phyloP scores from a whole-genome alignment of 805 yeast species.

The Hanseniaspora singularis region DNA sequence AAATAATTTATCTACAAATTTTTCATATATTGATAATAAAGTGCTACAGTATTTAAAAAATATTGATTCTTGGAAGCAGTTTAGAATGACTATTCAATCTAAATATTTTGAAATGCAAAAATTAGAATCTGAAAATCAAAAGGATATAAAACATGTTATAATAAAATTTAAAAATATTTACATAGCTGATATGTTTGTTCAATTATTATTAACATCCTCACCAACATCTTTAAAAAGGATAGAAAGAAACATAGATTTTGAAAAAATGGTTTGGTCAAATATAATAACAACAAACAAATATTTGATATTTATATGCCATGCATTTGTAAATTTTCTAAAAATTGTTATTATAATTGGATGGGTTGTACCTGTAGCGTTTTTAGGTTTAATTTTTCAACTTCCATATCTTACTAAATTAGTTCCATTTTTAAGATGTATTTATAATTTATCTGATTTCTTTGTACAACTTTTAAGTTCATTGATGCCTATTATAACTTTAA shows the following conservation, averaged over 20 bases:
- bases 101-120: background rate
- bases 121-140: constrained; percentile 19
- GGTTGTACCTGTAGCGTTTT: constrained; percentile 74
- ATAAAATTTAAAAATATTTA: constrained; percentile 46
- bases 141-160: constrained; percentile 37
- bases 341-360: constrained; percentile 48
- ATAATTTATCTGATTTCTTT: background rate
- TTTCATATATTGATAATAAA: too few relatives aligned
- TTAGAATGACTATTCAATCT: background rate
- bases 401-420: constrained; percentile 50
- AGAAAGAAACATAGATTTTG: constrained; percentile 45
- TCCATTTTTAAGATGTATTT: constrained; percentile 38
- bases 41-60: background rate
- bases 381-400: constrained; percentile 63
- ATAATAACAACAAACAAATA: constrained; percentile 32
- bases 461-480: constrained; percentile 37
- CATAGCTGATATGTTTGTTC: constrained; percentile 54
- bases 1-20: too few relatives aligned
- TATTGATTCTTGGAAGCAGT: constrained; percentile 16
- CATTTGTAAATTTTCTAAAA: constrained; percentile 37
- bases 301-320: constrained; percentile 31
- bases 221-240: constrained; percentile 36
- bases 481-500: constrained; percentile 54
- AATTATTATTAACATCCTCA: constrained; percentile 37
- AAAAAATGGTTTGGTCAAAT: constrained; percentile 64